phyloP scores from a whole-genome alignment of 495 filamentous ascomycete species.

The Cercophora samala region DNA sequence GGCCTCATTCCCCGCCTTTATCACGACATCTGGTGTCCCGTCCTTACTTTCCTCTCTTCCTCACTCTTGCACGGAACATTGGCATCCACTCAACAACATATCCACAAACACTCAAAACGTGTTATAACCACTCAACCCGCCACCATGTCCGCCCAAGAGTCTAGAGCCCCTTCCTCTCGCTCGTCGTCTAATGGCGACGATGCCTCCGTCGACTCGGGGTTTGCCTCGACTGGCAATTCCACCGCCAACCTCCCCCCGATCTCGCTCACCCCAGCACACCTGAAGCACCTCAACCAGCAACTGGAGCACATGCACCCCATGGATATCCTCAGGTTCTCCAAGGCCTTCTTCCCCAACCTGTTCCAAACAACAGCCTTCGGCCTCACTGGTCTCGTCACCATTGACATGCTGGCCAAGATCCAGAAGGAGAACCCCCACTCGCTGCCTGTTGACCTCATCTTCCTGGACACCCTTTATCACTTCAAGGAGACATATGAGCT shows the following conservation, averaged over 20 bases:
- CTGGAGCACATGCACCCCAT: slow-evolving; percentile 69
- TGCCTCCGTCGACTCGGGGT: slow-evolving; percentile 74
- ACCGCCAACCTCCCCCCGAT: slow-evolving; percentile 47
- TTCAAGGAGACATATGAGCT: slow-evolving; percentile 85
- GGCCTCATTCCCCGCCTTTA: slow-evolving; percentile 6
- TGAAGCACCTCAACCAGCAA: slow-evolving; percentile 85
- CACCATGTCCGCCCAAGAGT: slow-evolving; percentile 33
- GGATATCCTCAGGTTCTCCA: slow-evolving; percentile 91
- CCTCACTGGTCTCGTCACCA: slow-evolving; percentile 84
- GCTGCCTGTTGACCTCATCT: slow-evolving; percentile 78
- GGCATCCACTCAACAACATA: background rate
- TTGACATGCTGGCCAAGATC: slow-evolving; percentile 92
- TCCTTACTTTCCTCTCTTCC: background rate
- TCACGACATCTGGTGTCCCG: slow-evolving; percentile 1
- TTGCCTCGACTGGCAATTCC: slow-evolving; percentile 69
- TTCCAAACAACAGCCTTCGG: slow-evolving; percentile 98
- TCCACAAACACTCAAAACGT: background rate
- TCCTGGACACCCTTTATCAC: slow-evolving; percentile 95
- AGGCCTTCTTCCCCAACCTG: slow-evolving; percentile 82
- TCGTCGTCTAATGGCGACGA: slow-evolving; percentile 38
- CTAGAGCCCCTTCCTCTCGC: slow-evolving; percentile 29
- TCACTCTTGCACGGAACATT: background rate
- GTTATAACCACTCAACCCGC: background rate
- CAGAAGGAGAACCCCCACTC: slow-evolving; percentile 61
- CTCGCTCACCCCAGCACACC: slow-evolving; percentile 82